Percentiles rank a stretch among this genome's conserved stretches.
These are phyloP conservation scores for Luvunga scandens DNA, from an alignment of 345 rosid genomes.

Conservation along the genomic window DNA sequence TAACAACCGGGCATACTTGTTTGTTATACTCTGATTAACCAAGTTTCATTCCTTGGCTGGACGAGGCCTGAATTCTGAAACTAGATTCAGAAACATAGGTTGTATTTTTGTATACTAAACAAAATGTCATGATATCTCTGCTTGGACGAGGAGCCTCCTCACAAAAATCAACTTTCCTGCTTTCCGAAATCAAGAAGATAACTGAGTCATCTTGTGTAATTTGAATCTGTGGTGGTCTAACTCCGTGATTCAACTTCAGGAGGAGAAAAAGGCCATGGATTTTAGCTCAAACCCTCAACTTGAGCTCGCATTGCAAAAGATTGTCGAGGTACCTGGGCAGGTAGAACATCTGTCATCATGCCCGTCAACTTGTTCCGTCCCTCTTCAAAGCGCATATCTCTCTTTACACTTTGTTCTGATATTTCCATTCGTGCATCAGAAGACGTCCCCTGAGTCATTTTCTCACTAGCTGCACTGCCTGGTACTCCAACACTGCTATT, in stretches of 20 bases:
- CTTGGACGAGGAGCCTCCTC: conserved; percentile 1
- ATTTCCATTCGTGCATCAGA: conserved; percentile 33
- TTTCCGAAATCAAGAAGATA: not conserved
- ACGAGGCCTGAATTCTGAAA: not conserved
- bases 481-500: conserved; percentile 23
- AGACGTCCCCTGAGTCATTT: conserved; percentile 24
- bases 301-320: conserved; percentile 48
- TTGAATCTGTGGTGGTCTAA: not conserved
- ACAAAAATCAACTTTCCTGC: conserved; percentile 7
- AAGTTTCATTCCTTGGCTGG: conserved; percentile 7
- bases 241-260: not conserved
- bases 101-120: conserved; percentile 8
- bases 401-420: conserved; percentile 36
- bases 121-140: conserved; percentile 15
- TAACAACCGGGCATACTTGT: not conserved
- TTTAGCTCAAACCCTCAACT: conserved; percentile 44
- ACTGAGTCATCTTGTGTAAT: not conserved
- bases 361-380: conserved; percentile 47
- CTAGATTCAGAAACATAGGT: not conserved
- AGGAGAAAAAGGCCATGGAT: not conserved
- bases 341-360: conserved; percentile 29
- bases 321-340: conserved; percentile 42
- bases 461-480: conserved; percentile 17
- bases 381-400: conserved; percentile 35
- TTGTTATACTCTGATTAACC: not conserved